Conservation (phyloP, 345 rosid genomes). For the Gossypium longicalyx region DNA sequence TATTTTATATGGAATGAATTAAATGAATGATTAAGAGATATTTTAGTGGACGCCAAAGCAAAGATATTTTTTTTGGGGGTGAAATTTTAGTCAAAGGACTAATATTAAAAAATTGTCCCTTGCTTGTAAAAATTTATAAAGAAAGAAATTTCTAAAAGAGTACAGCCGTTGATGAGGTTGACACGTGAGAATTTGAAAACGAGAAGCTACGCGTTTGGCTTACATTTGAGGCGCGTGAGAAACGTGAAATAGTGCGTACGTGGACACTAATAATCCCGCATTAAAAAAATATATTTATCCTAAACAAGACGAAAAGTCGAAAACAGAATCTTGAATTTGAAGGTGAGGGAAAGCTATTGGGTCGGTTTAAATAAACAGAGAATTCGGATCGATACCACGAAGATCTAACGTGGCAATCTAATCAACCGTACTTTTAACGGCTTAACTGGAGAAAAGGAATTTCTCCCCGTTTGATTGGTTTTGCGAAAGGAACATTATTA, state of each 20-base stretch:
- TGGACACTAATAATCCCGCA: background rate
- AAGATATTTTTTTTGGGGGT: background rate
- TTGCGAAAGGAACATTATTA: too few relatives aligned
- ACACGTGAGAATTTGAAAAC: background rate
- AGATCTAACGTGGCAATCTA: constrained; percentile 36
- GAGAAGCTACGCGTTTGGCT: background rate
- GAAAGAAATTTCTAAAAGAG: background rate
- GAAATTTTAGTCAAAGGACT: background rate
- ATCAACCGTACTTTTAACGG: constrained; percentile 15
- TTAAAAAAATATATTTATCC: background rate
- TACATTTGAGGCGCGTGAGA: background rate
- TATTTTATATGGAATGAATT: too few relatives aligned
- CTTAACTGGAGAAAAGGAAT: background rate
- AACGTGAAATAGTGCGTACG: background rate
- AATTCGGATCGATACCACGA: constrained; percentile 15
- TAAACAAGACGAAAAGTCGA: constrained; percentile 1
- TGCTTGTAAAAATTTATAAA: background rate
- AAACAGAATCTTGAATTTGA: background rate
- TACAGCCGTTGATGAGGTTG: background rate
- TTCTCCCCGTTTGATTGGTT: background rate
- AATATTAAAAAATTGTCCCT: background rate
- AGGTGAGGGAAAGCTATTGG: background rate
- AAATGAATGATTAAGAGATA: background rate
- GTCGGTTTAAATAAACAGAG: background rate
- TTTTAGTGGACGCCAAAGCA: background rate